Percentiles rank a stretch among this genome's conserved stretches.
phyloP scores from a whole-genome alignment of 441 rosid species.

The Croton laevigatus region DNA sequence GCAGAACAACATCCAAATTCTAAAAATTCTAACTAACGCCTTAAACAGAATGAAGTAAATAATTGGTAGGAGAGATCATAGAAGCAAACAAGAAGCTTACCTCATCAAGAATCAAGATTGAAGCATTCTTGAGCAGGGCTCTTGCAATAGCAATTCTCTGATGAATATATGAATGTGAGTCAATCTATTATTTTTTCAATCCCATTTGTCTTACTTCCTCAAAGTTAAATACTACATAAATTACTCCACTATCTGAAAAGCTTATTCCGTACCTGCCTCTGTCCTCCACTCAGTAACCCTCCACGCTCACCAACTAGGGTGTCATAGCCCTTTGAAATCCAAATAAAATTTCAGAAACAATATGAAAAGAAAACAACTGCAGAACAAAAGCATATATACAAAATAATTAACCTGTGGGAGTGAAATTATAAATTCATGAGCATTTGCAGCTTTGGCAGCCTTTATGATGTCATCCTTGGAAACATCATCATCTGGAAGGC shows the following conservation, averaged over 20 bases:
- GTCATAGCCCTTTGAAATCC: constrained; percentile 73
- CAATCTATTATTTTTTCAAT: constrained; percentile 9
- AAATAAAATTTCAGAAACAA: constrained; percentile 22
- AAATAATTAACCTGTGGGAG: constrained; percentile 68
- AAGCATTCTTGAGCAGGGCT: constrained; percentile 82
- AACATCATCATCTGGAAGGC: constrained; percentile 85
- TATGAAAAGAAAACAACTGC: constrained; percentile 11
- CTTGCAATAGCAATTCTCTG: constrained; percentile 95
- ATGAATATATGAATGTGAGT: constrained; percentile 23
- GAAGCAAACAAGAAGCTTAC: constrained; percentile 33
- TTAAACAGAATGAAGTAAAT: not conserved
- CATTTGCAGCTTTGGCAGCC: constrained; percentile 97
- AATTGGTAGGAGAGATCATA: constrained; percentile 9
- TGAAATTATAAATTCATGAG: constrained; percentile 89
- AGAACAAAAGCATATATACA: constrained; percentile 14
- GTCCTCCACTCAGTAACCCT: constrained; percentile 93
- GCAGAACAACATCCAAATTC: not conserved
- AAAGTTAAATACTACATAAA: not conserved
- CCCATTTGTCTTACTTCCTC: constrained; percentile 4
- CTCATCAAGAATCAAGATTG: constrained; percentile 86
- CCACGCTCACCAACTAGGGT: constrained; percentile 93
- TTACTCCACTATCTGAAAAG: not conserved
- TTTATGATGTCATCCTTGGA: constrained; percentile 82
- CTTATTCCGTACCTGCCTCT: constrained; percentile 64
- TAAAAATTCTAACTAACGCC: not conserved